phyloP scores from a whole-genome alignment of 169 alveolate genomes.

The Sarcocystis neurona region DNA sequence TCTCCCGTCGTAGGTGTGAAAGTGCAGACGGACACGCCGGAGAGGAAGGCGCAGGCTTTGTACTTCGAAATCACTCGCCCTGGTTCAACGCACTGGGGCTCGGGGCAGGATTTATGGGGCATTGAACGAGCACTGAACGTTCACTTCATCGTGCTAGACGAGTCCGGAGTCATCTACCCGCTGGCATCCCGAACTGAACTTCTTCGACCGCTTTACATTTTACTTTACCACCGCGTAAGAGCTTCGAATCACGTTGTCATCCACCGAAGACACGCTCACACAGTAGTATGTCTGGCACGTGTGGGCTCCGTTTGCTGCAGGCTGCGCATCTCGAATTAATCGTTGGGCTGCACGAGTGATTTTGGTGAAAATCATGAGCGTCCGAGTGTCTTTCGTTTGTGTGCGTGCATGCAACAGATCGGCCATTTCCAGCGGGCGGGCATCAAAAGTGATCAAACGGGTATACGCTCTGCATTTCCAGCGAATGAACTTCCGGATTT shows the following conservation, averaged over 20 bases:
- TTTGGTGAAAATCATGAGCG: no score
- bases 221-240: constrained; percentile 25
- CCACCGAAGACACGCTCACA: no score
- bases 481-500: constrained; percentile 20
- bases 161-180: constrained; percentile 8
- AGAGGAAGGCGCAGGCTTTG: constrained; percentile 43
- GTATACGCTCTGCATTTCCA: not conserved
- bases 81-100: constrained; percentile 46
- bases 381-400: no score
- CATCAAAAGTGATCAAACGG: not conserved
- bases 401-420: not conserved
- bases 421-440: constrained; percentile 29
- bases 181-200: constrained; percentile 4
- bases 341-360: no score
- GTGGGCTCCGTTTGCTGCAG: no score
- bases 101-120: constrained; percentile 29
- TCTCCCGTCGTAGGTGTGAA: not conserved
- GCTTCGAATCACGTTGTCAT: no score
- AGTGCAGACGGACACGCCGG: constrained; percentile 22
- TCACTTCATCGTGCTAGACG: constrained; percentile 6
- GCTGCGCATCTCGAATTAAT: no score
- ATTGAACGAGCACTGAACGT: constrained; percentile 35
- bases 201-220: not conserved
- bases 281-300: no score
- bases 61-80: constrained; percentile 36